Evolutionary conservation across 345 rosid genomes (phyloP).

Genomic region (Dipteronia dyeriana): DNA sequence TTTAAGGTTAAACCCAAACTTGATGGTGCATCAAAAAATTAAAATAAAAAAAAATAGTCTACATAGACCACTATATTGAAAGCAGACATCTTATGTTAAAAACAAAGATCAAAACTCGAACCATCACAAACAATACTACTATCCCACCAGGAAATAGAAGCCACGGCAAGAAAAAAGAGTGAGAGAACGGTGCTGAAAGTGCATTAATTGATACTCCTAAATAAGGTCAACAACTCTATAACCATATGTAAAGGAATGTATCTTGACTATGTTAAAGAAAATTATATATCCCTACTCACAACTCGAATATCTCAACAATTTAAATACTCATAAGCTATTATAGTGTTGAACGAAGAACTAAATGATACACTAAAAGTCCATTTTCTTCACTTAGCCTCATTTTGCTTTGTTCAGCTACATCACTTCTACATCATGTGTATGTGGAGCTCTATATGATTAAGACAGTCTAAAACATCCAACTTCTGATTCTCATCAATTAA

Average conservation of each 20-base stretch:
- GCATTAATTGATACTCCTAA: neutral
- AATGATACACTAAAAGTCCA: neutral
- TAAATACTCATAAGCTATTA: neutral
- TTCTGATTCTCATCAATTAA: neutral
- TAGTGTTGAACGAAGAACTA: neutral
- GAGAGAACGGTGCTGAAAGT: neutral
- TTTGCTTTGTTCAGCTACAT: neutral
- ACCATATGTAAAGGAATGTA: neutral
- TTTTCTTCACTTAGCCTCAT: neutral
- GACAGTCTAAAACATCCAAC: neutral
- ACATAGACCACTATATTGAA: neutral
- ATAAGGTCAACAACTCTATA: neutral
- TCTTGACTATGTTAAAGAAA: no score
- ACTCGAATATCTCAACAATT: neutral
- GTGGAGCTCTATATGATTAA: neutral
- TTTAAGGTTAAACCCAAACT: neutral
- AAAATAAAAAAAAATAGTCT: neutral
- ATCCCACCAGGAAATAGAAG: neutral
- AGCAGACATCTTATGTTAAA: neutral
- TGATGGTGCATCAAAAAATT: neutral
- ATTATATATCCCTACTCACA: neutral
- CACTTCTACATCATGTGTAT: neutral
- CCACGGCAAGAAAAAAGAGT: neutral
- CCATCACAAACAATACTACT: neutral
- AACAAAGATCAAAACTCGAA: neutral